Conservation (phyloP, 1,284 basidiomycete species). For the Trichosporon faecale region DNA sequence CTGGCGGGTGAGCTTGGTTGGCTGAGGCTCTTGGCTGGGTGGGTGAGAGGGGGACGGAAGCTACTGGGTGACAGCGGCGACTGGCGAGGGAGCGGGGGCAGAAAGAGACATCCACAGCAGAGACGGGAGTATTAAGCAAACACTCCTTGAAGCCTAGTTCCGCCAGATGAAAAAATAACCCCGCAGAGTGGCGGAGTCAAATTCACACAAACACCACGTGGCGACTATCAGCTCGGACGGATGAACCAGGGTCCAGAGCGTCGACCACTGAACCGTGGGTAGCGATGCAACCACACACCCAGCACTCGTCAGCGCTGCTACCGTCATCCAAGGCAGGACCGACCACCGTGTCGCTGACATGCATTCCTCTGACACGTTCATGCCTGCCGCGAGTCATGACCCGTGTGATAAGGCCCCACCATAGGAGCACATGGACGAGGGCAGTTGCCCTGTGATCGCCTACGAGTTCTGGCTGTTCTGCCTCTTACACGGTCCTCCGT, state of each 20-base stretch:
- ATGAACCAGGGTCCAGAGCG: neutral
- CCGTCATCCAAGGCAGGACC: neutral
- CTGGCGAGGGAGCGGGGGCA: neutral
- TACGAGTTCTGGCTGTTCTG: neutral
- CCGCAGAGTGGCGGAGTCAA: neutral
- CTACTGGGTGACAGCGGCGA: neutral
- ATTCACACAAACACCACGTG: neutral
- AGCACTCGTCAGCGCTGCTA: neutral
- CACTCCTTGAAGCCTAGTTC: neutral
- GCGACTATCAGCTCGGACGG: neutral
- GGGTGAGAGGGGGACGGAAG: neutral
- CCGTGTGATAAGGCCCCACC: too few relatives aligned
- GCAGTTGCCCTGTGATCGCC: neutral
- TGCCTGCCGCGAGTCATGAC: neutral
- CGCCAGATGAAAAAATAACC: neutral
- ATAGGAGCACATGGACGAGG: neutral
- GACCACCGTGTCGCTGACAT: neutral
- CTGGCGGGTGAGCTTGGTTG: neutral
- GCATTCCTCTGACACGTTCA: neutral
- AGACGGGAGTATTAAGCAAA: neutral
- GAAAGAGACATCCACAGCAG: neutral
- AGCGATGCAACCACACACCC: neutral
- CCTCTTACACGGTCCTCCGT: neutral
- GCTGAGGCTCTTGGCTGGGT: neutral
- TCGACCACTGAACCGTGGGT: too few relatives aligned